A percentile compares a stretch with the other conserved stretches of the same genome.
Evolutionary conservation across 73 alveolate genomes (phyloP).

Genomic region (Tetrahymena elliotti): DNA sequence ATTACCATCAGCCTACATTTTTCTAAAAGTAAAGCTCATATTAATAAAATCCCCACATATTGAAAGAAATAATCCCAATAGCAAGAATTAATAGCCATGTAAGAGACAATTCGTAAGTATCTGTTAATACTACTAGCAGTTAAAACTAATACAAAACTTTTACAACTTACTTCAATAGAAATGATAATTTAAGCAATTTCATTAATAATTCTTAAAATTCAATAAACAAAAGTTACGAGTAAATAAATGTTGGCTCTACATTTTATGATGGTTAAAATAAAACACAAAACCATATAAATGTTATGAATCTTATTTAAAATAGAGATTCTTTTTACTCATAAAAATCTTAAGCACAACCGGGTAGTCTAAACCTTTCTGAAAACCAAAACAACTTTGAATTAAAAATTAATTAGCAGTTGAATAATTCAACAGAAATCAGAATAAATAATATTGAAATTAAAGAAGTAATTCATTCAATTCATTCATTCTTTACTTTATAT

Average conservation of each 20-base stretch:
- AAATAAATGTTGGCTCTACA: neutral
- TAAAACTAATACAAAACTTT: neutral
- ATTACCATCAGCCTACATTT: neutral
- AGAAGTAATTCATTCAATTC: neutral
- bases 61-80: neutral
- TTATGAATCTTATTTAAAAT: neutral
- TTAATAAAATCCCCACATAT: neutral
- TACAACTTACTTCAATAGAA: neutral
- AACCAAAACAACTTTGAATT: neutral
- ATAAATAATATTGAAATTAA: no score
- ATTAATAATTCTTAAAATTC: neutral
- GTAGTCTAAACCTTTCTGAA: neutral
- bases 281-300: no score
- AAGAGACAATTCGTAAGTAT: neutral
- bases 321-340: neutral
- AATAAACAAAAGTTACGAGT: neutral
- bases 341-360: neutral
- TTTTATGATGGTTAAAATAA: neutral
- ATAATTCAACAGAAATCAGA: neutral
- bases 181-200: neutral
- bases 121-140: neutral
- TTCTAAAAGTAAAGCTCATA: no score
- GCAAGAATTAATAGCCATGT: neutral
- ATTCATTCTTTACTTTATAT: no score
- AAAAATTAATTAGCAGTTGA: neutral